Evolutionary conservation across 108 stramenopile genomes (phyloP).

Genomic region (Pinguiococcus pyrenoidosus): DNA sequence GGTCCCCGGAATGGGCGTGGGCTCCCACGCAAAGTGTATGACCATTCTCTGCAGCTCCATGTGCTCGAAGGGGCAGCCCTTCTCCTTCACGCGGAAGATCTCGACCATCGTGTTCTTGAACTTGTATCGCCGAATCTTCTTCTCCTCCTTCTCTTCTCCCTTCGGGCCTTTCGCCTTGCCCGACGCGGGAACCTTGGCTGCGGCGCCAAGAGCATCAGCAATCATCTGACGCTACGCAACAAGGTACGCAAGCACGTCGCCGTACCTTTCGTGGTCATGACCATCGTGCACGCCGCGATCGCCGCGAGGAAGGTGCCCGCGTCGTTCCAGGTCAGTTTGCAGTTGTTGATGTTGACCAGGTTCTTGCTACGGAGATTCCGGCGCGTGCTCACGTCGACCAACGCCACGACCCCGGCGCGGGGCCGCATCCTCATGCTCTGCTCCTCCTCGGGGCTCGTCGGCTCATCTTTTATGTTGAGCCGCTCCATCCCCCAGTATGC

Average conservation of each 20-base stretch:
- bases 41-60: slow-evolving; percentile 52
- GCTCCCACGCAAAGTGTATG: slow-evolving; percentile 82
- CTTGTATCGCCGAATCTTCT: slow-evolving; percentile 82
- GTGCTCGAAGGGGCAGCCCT: slow-evolving; percentile 20
- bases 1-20: slow-evolving; percentile 62
- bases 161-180: too few species aligned
- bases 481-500: slow-evolving; percentile 91
- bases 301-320: neutral
- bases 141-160: too few species aligned
- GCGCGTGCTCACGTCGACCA: slow-evolving; percentile 72
- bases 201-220: too few species aligned
- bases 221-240: too few species aligned
- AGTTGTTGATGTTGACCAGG: slow-evolving; percentile 78
- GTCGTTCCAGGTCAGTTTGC: slow-evolving; percentile 66
- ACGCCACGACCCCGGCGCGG: slow-evolving; percentile 76
- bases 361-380: slow-evolving; percentile 86
- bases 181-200: slow-evolving; percentile 3
- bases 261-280: too few species aligned
- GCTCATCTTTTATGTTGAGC: too few species aligned
- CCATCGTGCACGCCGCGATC: too few species aligned
- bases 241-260: too few species aligned
- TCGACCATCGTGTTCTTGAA: slow-evolving; percentile 86
- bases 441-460: too few species aligned
- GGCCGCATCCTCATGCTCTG: too few species aligned
- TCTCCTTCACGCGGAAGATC: slow-evolving; percentile 66